Base-by-base conservation (phyloP, 345 rosid species). In the Turnera subulata region DNA sequence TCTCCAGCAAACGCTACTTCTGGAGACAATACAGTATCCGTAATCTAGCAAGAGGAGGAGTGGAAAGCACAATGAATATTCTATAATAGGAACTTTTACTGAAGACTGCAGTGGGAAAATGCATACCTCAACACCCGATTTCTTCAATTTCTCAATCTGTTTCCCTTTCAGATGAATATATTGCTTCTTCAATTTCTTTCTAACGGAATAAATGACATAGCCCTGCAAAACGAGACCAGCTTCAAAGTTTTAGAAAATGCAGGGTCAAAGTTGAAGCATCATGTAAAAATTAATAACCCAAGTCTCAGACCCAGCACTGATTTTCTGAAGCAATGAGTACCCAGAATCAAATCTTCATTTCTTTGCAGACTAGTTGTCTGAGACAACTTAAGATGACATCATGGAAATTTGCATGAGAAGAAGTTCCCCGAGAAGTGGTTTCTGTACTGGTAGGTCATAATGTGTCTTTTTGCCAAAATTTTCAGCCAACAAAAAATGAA, bases 1-100 rank as follows among this genome's bases (percentile, higher is more conserved):
- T 92, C 96, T 59, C 98, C 98, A 11, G 98, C 89, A 64, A 89
- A 89, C 13, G 96, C 95, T 53, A 92, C 84, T 79, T 92, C 96
- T 20, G 98, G 95, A 49, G 93, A 84, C 64, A 92, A 66, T 50
- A 92, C 63, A n/a, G 70, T 78, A 47, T 92, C 89, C 20, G 96
- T 89, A 60, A 92, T 92, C 96, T 92, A 72, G 14, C 62, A 53
- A n/a, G 42, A 33, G 68, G 50, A 50, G 61, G 53, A n/a, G n/a
- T n/a, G n/a, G 29, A 51, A 60, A 44, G 46, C 42, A 26, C 52
- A 69, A 63, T 58, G 47, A 69, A 33, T 50, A 54, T 35, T 18
- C n/a, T 22, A 19, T 10, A 58, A 26, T 11, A 15, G 22, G 49
- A 35, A 33, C 5, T 2, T 40, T 0, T 17, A 46, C 62, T 12